phyloP scores from a whole-genome alignment of 371 early-diverging fungal genomes.

The Lichtheimia hyalospora region DNA sequence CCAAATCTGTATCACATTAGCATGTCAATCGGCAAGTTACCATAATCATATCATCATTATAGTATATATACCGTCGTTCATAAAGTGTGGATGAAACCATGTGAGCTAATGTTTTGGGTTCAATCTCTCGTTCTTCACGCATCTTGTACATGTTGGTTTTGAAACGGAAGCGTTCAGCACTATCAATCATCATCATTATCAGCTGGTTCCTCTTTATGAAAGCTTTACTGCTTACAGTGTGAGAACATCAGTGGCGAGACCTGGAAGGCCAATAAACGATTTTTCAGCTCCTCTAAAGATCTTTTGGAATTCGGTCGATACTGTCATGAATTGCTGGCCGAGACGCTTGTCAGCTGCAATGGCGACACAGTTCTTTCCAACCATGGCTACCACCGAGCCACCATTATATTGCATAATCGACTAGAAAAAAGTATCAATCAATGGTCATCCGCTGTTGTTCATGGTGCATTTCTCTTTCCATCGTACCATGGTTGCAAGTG shows the following conservation, averaged over 20 bases:
- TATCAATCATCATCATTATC: conserved; percentile 19
- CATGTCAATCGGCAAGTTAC: not conserved
- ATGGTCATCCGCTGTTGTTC: not conserved
- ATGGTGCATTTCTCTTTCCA: not conserved
- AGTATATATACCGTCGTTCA: conserved; percentile 72
- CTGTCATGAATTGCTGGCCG: conserved; percentile 93
- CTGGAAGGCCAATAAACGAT: conserved; percentile 90
- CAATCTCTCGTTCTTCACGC: conserved; percentile 95
- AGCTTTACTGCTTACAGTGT: conserved; percentile 71
- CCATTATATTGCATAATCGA: conserved; percentile 93
- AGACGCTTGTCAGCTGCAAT: conserved; percentile 96
- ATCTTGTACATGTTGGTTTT: conserved; percentile 97
- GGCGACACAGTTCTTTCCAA: conserved; percentile 97
- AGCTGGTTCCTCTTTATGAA: not conserved
- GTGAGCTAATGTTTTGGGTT: conserved; percentile 92
- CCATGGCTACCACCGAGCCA: conserved; percentile 97
- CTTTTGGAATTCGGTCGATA: conserved; percentile 93
- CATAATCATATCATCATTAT: no score
- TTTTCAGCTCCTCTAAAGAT: conserved; percentile 88
- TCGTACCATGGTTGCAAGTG: conserved; percentile 8
- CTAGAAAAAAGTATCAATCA: conserved; percentile 24
- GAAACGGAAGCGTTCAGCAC: conserved; percentile 90
- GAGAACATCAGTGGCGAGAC: conserved; percentile 97
- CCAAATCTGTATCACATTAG: conserved; percentile 73
- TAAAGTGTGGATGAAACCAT: conserved; percentile 98